phyloP scores from a whole-genome alignment of 768 basidiomycete species.

The Kwoniella bestiolae region DNA sequence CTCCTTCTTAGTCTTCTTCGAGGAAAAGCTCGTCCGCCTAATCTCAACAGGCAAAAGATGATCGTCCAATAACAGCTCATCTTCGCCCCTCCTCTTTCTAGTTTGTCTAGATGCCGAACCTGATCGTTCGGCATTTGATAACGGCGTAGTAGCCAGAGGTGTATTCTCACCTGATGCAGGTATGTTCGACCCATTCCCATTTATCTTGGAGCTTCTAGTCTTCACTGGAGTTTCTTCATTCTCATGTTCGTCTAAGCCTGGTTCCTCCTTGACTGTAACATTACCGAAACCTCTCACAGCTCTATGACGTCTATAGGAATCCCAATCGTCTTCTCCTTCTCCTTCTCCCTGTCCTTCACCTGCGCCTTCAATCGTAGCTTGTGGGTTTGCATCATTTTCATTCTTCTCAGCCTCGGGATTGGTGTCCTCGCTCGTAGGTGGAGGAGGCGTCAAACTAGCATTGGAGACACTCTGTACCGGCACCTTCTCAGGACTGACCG shows the following conservation, averaged over 20 bases:
- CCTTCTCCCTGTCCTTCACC: conserved; percentile 51
- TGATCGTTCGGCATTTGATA: conserved; percentile 17
- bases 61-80: conserved; percentile 46
- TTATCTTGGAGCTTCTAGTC: conserved; percentile 12
- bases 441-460: conserved; percentile 62
- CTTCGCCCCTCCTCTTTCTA: conserved; percentile 43
- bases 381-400: too few species aligned
- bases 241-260: conserved; percentile 39
- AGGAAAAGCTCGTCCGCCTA: conserved; percentile 18
- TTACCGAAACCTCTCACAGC: conserved; percentile 27
- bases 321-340: conserved; percentile 31
- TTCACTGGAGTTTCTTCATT: conserved; percentile 20
- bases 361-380: conserved; percentile 42
- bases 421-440: conserved; percentile 69
- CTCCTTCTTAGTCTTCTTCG: conserved; percentile 2
- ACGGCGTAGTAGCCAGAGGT: conserved; percentile 16
- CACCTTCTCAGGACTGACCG: conserved; percentile 59
- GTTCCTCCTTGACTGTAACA: conserved; percentile 47
- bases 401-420: conserved; percentile 51
- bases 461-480: conserved; percentile 60
- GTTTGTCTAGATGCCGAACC: conserved; percentile 25
- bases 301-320: conserved; percentile 35
- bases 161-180: conserved; percentile 14
- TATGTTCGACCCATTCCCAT: conserved; percentile 2
- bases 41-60: conserved; percentile 42